Conservation (phyloP, 306 rosid genomes). For the Vigna nakashimae region DNA sequence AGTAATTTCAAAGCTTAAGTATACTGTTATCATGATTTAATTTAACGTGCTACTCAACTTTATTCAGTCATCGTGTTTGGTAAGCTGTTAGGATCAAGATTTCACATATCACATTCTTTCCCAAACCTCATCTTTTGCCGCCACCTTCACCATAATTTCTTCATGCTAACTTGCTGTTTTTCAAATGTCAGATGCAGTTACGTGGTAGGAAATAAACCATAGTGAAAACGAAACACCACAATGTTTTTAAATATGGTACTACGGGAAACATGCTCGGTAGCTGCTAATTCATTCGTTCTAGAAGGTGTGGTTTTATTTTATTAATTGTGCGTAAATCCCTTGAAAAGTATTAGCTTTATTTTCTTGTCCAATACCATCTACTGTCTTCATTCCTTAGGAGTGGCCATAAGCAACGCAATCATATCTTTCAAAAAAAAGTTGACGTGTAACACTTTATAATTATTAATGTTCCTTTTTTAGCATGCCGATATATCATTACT, state of each 20-base stretch:
- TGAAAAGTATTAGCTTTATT: neutral
- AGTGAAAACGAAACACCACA: too few relatives aligned
- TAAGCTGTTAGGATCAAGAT: slow-evolving; percentile 46
- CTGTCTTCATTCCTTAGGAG: neutral
- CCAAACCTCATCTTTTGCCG: slow-evolving; percentile 9
- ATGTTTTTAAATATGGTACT: too few relatives aligned
- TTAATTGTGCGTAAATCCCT: neutral
- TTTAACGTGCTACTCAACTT: neutral
- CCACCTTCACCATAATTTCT: slow-evolving; percentile 20
- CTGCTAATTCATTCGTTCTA: too few relatives aligned
- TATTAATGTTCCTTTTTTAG: slow-evolving; percentile 10
- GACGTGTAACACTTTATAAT: slow-evolving; percentile 12
- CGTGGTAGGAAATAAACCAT: too few relatives aligned
- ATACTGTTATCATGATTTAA: neutral
- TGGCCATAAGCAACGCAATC: neutral
- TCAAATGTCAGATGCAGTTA: too few relatives aligned
- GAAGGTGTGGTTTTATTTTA: too few relatives aligned
- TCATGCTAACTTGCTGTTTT: neutral
- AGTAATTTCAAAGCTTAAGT: neutral
- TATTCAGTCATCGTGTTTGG: slow-evolving; percentile 41
- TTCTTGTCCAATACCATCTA: neutral
- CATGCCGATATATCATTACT: neutral
- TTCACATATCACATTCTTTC: slow-evolving; percentile 34
- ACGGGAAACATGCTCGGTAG: too few relatives aligned
- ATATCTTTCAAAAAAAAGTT: neutral